These are phyloP conservation scores for Phytophthora ramorum DNA, from an alignment of 352 stramenopile genomes.

Conservation along the genomic window DNA sequence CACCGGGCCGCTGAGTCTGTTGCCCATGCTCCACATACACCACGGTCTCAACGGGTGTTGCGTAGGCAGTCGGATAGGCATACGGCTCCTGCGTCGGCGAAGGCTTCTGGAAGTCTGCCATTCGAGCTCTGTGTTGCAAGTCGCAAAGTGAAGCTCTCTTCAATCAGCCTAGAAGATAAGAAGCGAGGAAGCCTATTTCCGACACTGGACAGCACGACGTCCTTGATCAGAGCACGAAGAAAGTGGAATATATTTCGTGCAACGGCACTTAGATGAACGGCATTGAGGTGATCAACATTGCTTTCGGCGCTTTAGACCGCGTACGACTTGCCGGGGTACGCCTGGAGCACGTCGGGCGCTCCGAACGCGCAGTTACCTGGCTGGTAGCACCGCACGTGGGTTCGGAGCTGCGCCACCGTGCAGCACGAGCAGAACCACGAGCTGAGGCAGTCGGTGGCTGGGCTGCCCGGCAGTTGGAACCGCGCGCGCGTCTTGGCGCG, in stretches of 20 bases:
- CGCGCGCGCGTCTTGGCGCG: slow-evolving; percentile 48
- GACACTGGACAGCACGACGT: background rate
- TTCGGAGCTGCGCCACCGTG: slow-evolving; percentile 46
- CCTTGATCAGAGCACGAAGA: background rate
- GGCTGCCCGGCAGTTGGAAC: slow-evolving; percentile 52
- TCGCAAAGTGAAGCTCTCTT: slow-evolving; percentile 7
- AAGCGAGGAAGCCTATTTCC: background rate
- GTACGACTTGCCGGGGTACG: slow-evolving; percentile 40
- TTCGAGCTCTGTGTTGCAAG: background rate
- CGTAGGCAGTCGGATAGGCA: slow-evolving; percentile 25
- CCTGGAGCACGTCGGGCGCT: slow-evolving; percentile 44
- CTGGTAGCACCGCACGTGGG: slow-evolving; percentile 53
- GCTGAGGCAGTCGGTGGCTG: slow-evolving; percentile 40
- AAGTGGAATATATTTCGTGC: slow-evolving; percentile 21
- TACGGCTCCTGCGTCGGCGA: slow-evolving; percentile 3
- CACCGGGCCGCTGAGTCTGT: background rate
- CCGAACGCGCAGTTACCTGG: slow-evolving; percentile 52
- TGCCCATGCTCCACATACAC: slow-evolving; percentile 20
- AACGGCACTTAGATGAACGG: slow-evolving; percentile 22
- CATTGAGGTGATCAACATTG: background rate
- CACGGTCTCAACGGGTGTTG: slow-evolving; percentile 20
- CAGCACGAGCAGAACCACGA: slow-evolving; percentile 54
- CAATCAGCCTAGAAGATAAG: background rate
- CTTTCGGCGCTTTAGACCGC: slow-evolving; percentile 24
- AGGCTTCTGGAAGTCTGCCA: slow-evolving; percentile 34